phyloP scores from a whole-genome alignment of 2,329 filamentous ascomycete species.

The Colletotrichum theobromicola region DNA sequence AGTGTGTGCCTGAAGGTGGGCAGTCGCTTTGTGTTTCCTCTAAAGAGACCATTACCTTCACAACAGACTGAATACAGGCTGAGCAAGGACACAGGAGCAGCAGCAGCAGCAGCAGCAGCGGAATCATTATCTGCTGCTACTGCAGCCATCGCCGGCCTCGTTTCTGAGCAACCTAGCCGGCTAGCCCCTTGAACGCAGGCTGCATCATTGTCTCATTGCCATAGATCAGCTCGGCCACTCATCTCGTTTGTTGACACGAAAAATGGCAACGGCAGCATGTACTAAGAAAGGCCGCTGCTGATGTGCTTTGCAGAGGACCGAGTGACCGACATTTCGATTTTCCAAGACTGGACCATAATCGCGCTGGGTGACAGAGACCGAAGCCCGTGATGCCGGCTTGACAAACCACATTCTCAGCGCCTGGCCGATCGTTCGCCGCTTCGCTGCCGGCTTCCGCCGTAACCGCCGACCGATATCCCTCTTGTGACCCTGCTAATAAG shows the following conservation, averaged over 20 bases:
- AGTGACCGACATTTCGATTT: neutral
- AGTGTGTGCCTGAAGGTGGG: neutral
- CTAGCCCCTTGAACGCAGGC: neutral
- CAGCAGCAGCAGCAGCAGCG: neutral
- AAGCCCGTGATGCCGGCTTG: neutral
- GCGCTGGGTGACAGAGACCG: neutral
- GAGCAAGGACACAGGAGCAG: neutral
- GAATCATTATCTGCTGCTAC: neutral
- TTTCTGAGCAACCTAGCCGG: neutral
- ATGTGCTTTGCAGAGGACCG: neutral
- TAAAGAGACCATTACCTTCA: neutral
- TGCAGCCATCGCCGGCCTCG: neutral
- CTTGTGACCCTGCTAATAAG: neutral
- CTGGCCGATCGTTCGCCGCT: neutral
- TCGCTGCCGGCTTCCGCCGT: conserved; percentile 5
- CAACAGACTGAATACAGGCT: too few relatives aligned
- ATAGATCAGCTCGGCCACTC: neutral
- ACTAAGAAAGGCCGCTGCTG: neutral
- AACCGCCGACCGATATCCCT: neutral
- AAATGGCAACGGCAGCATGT: neutral
- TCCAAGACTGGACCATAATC: neutral
- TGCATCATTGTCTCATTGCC: neutral
- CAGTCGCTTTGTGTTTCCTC: neutral
- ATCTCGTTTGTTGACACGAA: neutral
- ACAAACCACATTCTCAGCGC: conserved; percentile 1